Base-by-base conservation (phyloP, 805 yeast genomes). In the Kodamaea fukazawae region DNA sequence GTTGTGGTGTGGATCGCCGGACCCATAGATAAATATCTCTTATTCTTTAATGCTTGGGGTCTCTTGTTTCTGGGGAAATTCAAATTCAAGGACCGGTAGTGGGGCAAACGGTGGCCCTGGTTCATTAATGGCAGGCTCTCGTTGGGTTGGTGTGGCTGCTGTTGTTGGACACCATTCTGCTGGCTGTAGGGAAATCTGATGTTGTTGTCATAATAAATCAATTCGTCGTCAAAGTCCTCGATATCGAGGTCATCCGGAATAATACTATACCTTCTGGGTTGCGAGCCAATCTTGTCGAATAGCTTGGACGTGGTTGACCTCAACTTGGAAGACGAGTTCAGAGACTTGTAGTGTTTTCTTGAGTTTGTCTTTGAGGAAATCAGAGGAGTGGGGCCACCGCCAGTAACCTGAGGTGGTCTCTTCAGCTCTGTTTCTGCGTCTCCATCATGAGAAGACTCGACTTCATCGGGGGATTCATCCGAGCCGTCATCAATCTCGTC, bases 281-380 rank as follows among this genome's bases (percentile, higher is more conserved):
- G 84, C 0, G 83, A 77, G 1, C 87, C 89, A 49, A 78, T 82
- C 9, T 78, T 75, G 50, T 84, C 91, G 58, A 85, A 84, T 4
- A 84, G 61, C 45, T 81, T 81, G 1, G 89, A 82, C 0, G 89
- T 81, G 1, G 88, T 83, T 2, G 89, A 78, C 29, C 85, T 59
- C 32, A 79, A 61, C 37, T 73, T 78, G 1, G 72, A 66, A 1
- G 67, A 60, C 0, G 71, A 48, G 2, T 60, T 57, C 5, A 68
- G 57, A 3, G 69, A 47, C 36, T 57, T 57, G 40, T 51, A 53
- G 27, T 57, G 57, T 40, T 58, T 61, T 35, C 54, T 54, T 13
- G 53, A 41, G 14, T 56, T 50, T 23, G 43, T 46, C 39, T 50
- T 60, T 40, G 58, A 51, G 9, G 58, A 41, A 2, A 42, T 26